Base-by-base conservation (phyloP, 2,329 filamentous ascomycete species). In the Incumbomyces delicatus region DNA sequence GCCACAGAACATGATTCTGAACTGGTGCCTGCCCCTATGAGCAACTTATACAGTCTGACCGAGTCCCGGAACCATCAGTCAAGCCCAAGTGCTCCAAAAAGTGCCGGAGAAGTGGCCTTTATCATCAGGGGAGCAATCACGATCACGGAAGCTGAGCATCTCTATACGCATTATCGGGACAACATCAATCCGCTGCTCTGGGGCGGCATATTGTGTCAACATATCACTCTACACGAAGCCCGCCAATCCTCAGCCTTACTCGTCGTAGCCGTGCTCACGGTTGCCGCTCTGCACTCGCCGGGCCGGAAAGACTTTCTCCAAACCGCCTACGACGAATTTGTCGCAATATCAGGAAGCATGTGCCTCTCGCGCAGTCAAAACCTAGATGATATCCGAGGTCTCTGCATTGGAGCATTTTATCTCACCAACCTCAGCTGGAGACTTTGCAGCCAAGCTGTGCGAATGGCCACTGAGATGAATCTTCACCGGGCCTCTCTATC, bases 331-430 rank as follows among this genome's bases (percentile, higher is more conserved):
- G 66, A 67, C 44, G 75, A 77, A 50, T 79, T 80, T 55, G 69
- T 77, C 1, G 64, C 69, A 0, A 64, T 80, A 11, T 71, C 78
- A 31, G 72, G 73, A 1, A 69, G 62, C 17, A 75, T 75, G 43
- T 75, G 77, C 58, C 72, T 80, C 49, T 72, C 73, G 6, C 67
- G 74, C n/a, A 71, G 75, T 17, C 72, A 78, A 45, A 73, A 69
- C 27, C 60, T 76, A 14, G 77, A 80, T 47, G 72, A 76, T 44
- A 69, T 81, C 16, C 68, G 76, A 1, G 77, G 74, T 3, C 68
- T 81, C 34, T 78, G 75, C 35, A 70, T 80, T 4, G 77, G 74
- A 1, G 72, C 76, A 0, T 81, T 80, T 53, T 81, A 77, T 76
- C 65, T 81, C 0, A 74, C 74, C 4, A 77, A 80, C 48, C 64